phyloP scores from a whole-genome alignment of 2,329 filamentous ascomycete genomes.

The Proliferodiscus dingleyae region DNA sequence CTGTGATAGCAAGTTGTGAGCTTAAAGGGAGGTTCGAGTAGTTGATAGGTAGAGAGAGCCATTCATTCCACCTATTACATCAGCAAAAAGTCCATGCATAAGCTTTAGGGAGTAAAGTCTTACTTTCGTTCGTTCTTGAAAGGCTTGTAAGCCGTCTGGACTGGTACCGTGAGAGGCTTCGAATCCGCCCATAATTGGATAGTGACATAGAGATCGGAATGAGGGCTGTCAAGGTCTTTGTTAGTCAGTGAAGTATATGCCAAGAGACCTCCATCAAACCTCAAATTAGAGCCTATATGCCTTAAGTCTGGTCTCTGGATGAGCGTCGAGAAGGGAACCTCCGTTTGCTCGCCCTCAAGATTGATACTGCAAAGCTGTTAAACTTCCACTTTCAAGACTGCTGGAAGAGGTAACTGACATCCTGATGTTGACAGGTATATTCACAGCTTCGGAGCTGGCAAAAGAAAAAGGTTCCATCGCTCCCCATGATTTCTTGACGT shows the following conservation, averaged over 20 bases:
- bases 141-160: constrained; percentile 88
- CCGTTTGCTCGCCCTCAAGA: constrained; percentile 73
- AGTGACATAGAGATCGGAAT: constrained; percentile 89
- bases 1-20: constrained; percentile 81
- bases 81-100: constrained; percentile 15
- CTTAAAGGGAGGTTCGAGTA: constrained; percentile 79
- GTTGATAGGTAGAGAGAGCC: constrained; percentile 81
- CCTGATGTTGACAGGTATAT: constrained; percentile 65
- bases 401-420: constrained; percentile 41
- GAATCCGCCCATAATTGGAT: constrained; percentile 94
- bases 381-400: constrained; percentile 8
- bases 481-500: constrained; percentile 6
- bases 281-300: constrained; percentile 81
- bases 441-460: constrained; percentile 79
- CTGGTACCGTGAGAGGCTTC: constrained; percentile 85
- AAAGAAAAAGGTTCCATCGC: constrained; percentile 94
- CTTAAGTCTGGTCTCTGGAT: constrained; percentile 74
- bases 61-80: constrained; percentile 85
- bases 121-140: constrained; percentile 71
- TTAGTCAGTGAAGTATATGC: constrained; percentile 8
- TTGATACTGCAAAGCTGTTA: constrained; percentile 52
- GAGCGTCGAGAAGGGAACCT: constrained; percentile 71
- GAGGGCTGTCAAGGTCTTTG: constrained; percentile 46
- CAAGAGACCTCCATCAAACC: constrained; percentile 38
- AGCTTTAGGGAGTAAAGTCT: neutral